Evolutionary conservation across 1,284 basidiomycete species (phyloP).

Genomic region (Rhodotorula sp.): DNA sequence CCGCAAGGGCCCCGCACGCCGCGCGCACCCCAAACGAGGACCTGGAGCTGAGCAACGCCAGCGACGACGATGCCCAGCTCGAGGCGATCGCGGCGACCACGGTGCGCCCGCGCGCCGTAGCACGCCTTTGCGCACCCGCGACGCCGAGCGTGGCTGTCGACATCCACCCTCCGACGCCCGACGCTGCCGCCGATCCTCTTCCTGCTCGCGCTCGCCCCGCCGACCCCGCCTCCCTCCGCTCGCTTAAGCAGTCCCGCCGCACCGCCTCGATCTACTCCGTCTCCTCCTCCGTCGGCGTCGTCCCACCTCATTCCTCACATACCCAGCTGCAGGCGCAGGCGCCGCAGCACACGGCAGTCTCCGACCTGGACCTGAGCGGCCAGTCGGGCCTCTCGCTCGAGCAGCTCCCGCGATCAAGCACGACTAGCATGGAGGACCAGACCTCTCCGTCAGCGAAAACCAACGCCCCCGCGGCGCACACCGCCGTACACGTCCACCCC

Average conservation of each 20-base stretch:
- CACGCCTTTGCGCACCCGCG: background rate
- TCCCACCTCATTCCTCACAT: background rate
- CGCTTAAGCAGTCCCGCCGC: conserved; percentile 10
- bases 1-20: too few species aligned
- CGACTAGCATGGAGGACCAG: background rate
- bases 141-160: background rate
- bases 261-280: conserved; percentile 12
- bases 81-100: background rate
- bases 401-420: background rate
- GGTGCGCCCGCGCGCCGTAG: background rate
- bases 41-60: background rate
- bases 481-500: background rate
- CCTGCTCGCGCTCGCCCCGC: background rate
- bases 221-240: background rate
- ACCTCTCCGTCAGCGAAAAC: background rate
- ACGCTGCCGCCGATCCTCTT: background rate
- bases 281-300: background rate
- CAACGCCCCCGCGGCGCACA: background rate
- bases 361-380: conserved; percentile 4
- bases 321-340: background rate
- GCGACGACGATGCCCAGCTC: background rate
- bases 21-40: too few species aligned
- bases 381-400: conserved; percentile 5
- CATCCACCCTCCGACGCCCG: conserved; percentile 3
- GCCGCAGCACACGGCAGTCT: background rate